These are phyloP conservation scores for Rhynchospora breviuscula DNA, from an alignment of 176 grass and related monocot species.

Conservation along the genomic window DNA sequence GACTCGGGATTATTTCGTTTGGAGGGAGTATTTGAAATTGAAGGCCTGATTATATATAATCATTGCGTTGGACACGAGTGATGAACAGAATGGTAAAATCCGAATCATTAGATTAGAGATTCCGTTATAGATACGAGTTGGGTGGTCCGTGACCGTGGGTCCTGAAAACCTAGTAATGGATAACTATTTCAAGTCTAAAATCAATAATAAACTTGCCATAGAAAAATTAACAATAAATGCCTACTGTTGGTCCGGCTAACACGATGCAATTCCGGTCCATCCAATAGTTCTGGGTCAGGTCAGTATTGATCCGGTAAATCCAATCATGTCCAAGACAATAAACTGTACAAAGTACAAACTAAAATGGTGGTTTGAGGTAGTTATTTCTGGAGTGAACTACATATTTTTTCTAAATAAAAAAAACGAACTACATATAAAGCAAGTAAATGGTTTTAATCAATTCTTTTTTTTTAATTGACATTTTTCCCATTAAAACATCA, in stretches of 20 bases:
- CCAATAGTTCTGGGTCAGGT: too few relatives aligned
- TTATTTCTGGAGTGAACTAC: neutral
- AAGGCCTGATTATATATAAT: neutral
- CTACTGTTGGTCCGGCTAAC: neutral
- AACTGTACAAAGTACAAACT: neutral
- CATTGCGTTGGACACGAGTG: neutral
- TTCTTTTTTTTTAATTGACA: neutral
- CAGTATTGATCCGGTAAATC: neutral
- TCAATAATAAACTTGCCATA: neutral
- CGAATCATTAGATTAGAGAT: neutral
- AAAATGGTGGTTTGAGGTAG: neutral
- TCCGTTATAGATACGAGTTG: neutral
- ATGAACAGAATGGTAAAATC: neutral
- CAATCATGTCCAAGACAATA: neutral
- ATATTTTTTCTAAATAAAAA: neutral
- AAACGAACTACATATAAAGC: too few relatives aligned
- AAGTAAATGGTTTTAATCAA: too few relatives aligned
- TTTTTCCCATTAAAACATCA: neutral
- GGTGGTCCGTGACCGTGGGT: neutral
- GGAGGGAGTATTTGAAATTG: neutral
- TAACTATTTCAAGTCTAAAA: neutral
- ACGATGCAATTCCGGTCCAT: neutral
- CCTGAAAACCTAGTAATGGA: too few relatives aligned
- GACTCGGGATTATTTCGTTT: neutral
- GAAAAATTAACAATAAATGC: too few relatives aligned